Evolutionary conservation across 83 land plant genomes (phyloP).

Genomic region (Diphasiastrum complanatum): DNA sequence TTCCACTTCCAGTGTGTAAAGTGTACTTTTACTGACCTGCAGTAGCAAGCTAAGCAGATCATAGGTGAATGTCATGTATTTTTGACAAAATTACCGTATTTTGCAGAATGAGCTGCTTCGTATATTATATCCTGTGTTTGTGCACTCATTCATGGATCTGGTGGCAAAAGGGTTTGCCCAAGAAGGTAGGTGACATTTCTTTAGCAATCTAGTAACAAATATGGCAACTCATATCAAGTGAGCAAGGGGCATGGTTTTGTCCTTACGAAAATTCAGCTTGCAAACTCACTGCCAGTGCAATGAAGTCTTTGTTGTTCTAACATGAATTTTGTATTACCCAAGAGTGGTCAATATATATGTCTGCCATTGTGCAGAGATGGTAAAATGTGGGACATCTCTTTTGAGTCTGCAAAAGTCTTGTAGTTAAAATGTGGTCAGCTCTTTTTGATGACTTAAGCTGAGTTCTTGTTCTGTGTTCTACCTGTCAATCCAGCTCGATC

Average conservation of each 20-base stretch:
- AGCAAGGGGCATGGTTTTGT: no score
- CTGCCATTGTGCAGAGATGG: background rate
- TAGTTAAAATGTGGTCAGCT: no score
- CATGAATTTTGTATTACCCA: no score
- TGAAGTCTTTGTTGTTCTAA: slow-evolving; percentile 2
- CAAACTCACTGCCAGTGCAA: no score
- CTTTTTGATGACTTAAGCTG: no score
- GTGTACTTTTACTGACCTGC: no score
- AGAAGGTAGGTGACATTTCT: slow-evolving; percentile 49
- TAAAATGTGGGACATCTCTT: background rate
- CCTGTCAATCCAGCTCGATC: slow-evolving; percentile 49
- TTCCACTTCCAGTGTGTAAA: no score
- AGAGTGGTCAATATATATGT: no score
- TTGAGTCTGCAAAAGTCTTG: no score
- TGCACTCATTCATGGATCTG: slow-evolving; percentile 92
- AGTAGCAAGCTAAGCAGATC: no score
- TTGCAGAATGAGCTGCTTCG: slow-evolving; percentile 88
- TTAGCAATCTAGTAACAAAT: background rate
- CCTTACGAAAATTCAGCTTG: no score
- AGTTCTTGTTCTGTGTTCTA: slow-evolving; percentile 3
- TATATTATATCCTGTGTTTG: slow-evolving; percentile 87
- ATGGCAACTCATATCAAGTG: no score
- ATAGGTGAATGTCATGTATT: background rate
- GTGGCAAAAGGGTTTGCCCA: slow-evolving; percentile 73
- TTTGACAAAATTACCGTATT: slow-evolving; percentile 6